Evolutionary conservation across 2,329 filamentous ascomycete species (phyloP), one percentile per base, ranked within the genome.

Genomic region (Ophiostoma australiae): DNA sequence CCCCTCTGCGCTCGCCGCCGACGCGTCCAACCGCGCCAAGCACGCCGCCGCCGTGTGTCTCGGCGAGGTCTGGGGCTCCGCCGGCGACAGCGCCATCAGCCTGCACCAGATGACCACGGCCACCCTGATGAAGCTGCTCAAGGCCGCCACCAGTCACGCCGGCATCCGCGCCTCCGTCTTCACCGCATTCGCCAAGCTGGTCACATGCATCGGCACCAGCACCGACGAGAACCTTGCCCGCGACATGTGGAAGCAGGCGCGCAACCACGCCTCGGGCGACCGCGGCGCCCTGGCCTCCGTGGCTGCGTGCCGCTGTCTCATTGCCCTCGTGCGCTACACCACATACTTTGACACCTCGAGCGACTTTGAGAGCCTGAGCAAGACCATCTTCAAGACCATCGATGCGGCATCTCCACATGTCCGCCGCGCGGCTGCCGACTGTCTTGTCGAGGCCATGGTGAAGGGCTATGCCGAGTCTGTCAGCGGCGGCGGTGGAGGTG

Each of bases 211-310:
- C 37, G 86, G 87, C 70, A 84, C 85, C 5, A 93, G 92, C 72
- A 85, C 94, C 76, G 95, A 99, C 76, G 95, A 99, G 79, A 84
- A 83, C 70, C 84, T 94, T 52, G 91, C 91, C n/a, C 89, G 93
- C 77, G 94, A 97, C 78, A 87, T 96, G 20, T 98, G 93, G 93
- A 99, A 97, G 80, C 91, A 94, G 78, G 90, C 89, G 35, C 89
- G 95, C 73, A 92, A 85, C 79, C 86, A 91, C 75, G 91, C 91
- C 37, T 85, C 89, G 0, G 85, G 84, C 72, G 96, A 99, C 79
- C 98, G 95, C 80, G 91, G 93, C 4, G 85, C 89, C 2, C 84
- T 97, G 44, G 93, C 94, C 8, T 88, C 97, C 78, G 86, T 90
- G 20, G 87, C 89, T 71, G 91, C 92, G 10, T 96, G 91, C 76